phyloP scores from a whole-genome alignment of 176 grass and related monocot species.

The Triticum urartu region DNA sequence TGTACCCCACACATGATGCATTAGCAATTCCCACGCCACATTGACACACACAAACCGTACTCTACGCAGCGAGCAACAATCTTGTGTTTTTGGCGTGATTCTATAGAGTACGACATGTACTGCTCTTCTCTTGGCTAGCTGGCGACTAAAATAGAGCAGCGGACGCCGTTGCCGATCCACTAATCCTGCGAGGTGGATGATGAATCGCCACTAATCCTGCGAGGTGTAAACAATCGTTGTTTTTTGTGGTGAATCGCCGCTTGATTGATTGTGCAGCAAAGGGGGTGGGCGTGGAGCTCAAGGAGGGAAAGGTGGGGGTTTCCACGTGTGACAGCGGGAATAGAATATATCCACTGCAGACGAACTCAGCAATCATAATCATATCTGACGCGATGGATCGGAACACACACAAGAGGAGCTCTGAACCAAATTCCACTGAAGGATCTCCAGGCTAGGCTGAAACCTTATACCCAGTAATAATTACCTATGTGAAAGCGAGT shows the following conservation, averaged over 20 bases:
- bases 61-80: not conserved
- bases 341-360: slow-evolving; percentile 7
- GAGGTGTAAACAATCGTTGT: not conserved
- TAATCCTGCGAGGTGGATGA: slow-evolving; percentile 34
- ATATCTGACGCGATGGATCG: not conserved
- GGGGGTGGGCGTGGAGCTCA: slow-evolving; percentile 21
- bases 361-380: slow-evolving; percentile 18
- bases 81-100: slow-evolving; percentile 1
- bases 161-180: slow-evolving; percentile 19
- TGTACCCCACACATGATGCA: not conserved
- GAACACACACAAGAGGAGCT: not conserved
- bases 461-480: too few species aligned
- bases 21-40: not conserved
- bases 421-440: not conserved
- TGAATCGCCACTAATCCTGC: slow-evolving; percentile 37
- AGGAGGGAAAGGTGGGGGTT: slow-evolving; percentile 33
- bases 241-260: not conserved
- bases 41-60: not conserved
- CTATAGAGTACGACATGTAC: not conserved
- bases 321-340: slow-evolving; percentile 33
- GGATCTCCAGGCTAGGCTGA: not conserved
- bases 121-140: not conserved
- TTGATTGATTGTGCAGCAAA: slow-evolving; percentile 27
- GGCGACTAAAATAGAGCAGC: slow-evolving; percentile 24
- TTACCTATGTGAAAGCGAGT: too few species aligned